phyloP scores from a whole-genome alignment of 2,329 filamentous ascomycete genomes.

The Lomentospora prolificans region DNA sequence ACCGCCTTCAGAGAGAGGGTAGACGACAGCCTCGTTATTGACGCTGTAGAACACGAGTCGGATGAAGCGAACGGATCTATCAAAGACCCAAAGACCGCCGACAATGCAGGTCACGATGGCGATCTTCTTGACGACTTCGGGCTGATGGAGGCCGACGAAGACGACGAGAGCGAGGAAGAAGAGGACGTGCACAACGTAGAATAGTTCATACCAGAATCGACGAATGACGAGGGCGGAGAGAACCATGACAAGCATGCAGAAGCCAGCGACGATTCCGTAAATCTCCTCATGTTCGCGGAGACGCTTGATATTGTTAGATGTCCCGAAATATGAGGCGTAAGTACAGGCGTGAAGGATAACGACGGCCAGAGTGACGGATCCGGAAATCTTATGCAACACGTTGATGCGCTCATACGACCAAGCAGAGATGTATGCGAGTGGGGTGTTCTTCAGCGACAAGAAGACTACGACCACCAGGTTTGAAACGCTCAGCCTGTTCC shows the following conservation, averaged over 20 bases:
- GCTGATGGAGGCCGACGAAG: slow-evolving; percentile 41
- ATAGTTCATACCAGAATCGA: slow-evolving; percentile 43
- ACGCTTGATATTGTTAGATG: slow-evolving; percentile 16
- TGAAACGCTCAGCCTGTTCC: slow-evolving; percentile 25
- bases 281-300: slow-evolving; percentile 30
- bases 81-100: slow-evolving; percentile 37
- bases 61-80: slow-evolving; percentile 36
- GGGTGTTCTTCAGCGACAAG: slow-evolving; percentile 48
- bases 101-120: slow-evolving; percentile 31
- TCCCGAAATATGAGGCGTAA: slow-evolving; percentile 32
- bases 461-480: slow-evolving; percentile 45
- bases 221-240: slow-evolving; percentile 32
- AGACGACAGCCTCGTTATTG: slow-evolving; percentile 43
- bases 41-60: slow-evolving; percentile 33
- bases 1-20: slow-evolving; percentile 41
- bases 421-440: slow-evolving; percentile 39
- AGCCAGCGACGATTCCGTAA: slow-evolving; percentile 37
- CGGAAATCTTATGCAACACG: slow-evolving; percentile 43
- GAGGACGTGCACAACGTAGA: slow-evolving; percentile 41
- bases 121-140: slow-evolving; percentile 30
- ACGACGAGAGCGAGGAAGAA: slow-evolving; percentile 40
- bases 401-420: slow-evolving; percentile 52
- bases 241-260: slow-evolving; percentile 33
- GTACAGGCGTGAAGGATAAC: slow-evolving; percentile 35
- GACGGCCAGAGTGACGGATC: slow-evolving; percentile 36